A percentile compares a stretch with the other conserved stretches of the same genome.
These are phyloP conservation scores for Parasitella parasitica DNA, from an alignment of 371 early-diverging fungal genomes.

Conservation along the genomic window DNA sequence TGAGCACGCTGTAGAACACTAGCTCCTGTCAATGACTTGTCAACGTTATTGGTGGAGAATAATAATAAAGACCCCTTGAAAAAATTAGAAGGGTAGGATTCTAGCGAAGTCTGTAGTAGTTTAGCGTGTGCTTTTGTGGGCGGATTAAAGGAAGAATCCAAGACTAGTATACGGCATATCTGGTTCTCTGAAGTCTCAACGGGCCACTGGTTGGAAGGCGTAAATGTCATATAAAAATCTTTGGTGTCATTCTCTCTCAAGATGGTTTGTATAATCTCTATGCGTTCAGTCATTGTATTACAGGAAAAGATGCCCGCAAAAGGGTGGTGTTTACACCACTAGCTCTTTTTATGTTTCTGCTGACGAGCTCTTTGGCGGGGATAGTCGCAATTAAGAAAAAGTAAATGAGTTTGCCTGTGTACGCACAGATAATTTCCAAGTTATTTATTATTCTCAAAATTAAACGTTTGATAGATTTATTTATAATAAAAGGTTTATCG, in stretches of 20 bases:
- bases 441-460: no score
- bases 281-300: background rate
- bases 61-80: constrained; percentile 52
- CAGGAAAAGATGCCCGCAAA: no score
- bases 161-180: constrained; percentile 33
- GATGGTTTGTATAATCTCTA: background rate
- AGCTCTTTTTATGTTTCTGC: no score
- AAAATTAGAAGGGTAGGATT: constrained; percentile 16
- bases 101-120: constrained; percentile 33
- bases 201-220: background rate
- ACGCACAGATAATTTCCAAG: no score
- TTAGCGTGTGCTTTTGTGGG: constrained; percentile 62
- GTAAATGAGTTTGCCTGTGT: no score
- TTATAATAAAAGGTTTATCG: constrained; percentile 5
- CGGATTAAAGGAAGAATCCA: constrained; percentile 72
- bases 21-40: constrained; percentile 57
- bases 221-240: constrained; percentile 16
- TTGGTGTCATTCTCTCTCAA: background rate
- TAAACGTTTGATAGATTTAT: no score
- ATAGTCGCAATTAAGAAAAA: no score
- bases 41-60: constrained; percentile 59
- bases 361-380: no score
- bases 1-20: constrained; percentile 43
- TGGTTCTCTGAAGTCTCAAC: background rate
- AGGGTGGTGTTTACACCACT: no score